A percentile compares a stretch with the other conserved stretches of the same genome.
phyloP scores from a whole-genome alignment of 228 moss, liverwort and hornwort species.

The Sphagnum fallax region DNA sequence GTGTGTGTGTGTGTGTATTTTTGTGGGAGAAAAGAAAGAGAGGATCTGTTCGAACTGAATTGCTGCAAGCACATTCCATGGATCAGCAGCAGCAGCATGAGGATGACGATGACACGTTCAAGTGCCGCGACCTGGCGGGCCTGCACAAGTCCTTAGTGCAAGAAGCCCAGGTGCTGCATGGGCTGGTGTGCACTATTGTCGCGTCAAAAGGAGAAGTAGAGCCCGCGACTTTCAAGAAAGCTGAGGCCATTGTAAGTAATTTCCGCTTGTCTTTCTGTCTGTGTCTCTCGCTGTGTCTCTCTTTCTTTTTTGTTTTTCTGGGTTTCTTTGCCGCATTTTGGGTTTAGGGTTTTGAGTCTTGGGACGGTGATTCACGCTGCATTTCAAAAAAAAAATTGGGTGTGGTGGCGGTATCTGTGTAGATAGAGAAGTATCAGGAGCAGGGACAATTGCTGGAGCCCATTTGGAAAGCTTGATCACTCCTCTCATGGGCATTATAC shows the following conservation, averaged over 20 bases:
- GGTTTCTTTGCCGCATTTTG: too few species aligned
- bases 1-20: too few species aligned
- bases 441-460: slow-evolving; percentile 95
- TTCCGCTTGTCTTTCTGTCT: too few species aligned
- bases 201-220: slow-evolving; percentile 48
- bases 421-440: slow-evolving; percentile 95
- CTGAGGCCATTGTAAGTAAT: slow-evolving; percentile 47
- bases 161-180: slow-evolving; percentile 47
- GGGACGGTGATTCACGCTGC: too few species aligned
- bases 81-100: slow-evolving; percentile 8
- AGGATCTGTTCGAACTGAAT: too few species aligned
- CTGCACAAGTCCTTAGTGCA: slow-evolving; percentile 57
- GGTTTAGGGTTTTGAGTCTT: too few species aligned
- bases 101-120: slow-evolving; percentile 51
- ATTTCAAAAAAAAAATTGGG: too few species aligned
- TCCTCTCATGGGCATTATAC: slow-evolving; percentile 73
- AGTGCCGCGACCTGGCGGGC: slow-evolving; percentile 10
- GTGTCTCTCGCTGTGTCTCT: too few species aligned
- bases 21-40: too few species aligned
- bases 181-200: slow-evolving; percentile 40
- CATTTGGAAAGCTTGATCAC: slow-evolving; percentile 68
- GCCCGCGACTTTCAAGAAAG: slow-evolving; percentile 52
- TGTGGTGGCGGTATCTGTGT: too few species aligned
- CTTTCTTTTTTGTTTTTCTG: too few species aligned
- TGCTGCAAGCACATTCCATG: too few species aligned